Percentiles rank a stretch among this genome's conserved stretches.
These are phyloP conservation scores for Alternaria sp. DNA, from an alignment of 2,329 filamentous ascomycete species.

Conservation along the genomic window DNA sequence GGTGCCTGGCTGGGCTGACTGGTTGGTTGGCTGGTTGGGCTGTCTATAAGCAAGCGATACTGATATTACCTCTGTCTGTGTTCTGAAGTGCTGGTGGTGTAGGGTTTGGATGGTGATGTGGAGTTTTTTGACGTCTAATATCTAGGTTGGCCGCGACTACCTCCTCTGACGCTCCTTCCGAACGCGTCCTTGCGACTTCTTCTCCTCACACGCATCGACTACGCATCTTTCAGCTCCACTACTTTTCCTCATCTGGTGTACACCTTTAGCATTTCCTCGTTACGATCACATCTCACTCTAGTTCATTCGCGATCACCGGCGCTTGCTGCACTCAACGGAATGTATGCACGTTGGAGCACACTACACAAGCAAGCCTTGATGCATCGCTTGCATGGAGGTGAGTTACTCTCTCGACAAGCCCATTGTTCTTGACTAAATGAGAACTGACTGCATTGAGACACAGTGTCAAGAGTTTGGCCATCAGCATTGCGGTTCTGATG, in stretches of 20 bases:
- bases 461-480: too few species aligned
- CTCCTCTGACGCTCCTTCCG: background rate
- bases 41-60: background rate
- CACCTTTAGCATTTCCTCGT: accelerated
- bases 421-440: background rate
- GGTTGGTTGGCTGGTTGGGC: background rate
- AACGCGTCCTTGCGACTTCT: background rate
- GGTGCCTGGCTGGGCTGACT: background rate
- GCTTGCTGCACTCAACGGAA: background rate
- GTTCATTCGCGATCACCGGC: accelerated
- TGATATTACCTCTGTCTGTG: background rate
- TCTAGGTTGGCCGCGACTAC: background rate
- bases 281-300: background rate
- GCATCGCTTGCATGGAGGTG: background rate
- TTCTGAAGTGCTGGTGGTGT: too few species aligned
- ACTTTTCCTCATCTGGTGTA: background rate
- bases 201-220: background rate
- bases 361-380: accelerated
- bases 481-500: too few species aligned
- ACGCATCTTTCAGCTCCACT: background rate
- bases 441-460: background rate
- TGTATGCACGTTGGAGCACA: accelerated
- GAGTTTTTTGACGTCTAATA: background rate
- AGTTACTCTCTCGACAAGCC: background rate
- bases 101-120: background rate